Evolutionary conservation across 2,329 filamentous ascomycete genomes (phyloP).

Genomic region (Penicillium corylophilum): DNA sequence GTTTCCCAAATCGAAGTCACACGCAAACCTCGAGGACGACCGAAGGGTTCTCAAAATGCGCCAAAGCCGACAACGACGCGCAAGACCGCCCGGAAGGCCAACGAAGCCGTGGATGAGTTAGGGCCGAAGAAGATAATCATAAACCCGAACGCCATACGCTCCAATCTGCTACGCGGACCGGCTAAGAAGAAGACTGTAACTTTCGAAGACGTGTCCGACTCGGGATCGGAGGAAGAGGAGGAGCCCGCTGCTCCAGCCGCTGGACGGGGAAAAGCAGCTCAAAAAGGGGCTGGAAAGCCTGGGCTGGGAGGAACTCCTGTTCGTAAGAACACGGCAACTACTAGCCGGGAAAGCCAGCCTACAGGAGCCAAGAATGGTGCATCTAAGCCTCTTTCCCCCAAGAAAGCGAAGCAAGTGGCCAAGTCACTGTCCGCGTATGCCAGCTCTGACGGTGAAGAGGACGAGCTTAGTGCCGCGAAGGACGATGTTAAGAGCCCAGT

Average conservation of each 20-base stretch:
- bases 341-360: constrained; percentile 32
- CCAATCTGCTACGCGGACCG: constrained; percentile 32
- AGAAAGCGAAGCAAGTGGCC: constrained; percentile 49
- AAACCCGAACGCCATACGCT: constrained; percentile 28
- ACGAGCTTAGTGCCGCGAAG: constrained; percentile 42
- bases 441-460: constrained; percentile 43
- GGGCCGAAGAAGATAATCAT: constrained; percentile 29
- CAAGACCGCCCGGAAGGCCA: constrained; percentile 12
- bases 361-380: constrained; percentile 32
- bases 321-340: constrained; percentile 39
- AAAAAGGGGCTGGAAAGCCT: constrained; percentile 26
- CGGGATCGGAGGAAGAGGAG: constrained; percentile 43
- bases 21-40: constrained; percentile 31
- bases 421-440: constrained; percentile 39
- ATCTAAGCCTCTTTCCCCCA: constrained; percentile 46
- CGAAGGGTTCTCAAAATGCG: constrained; percentile 20
- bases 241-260: constrained; percentile 21
- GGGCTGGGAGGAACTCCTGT: constrained; percentile 48
- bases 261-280: constrained; percentile 24
- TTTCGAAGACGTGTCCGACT: constrained; percentile 44
- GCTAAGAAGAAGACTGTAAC: constrained; percentile 49
- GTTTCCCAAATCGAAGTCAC: constrained; percentile 13
- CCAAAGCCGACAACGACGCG: constrained; percentile 10
- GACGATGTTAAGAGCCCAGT: constrained; percentile 25
- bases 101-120: constrained; percentile 10